phyloP scores from a whole-genome alignment of 148 eudicot species.

The Pharnaceum exiguum region DNA sequence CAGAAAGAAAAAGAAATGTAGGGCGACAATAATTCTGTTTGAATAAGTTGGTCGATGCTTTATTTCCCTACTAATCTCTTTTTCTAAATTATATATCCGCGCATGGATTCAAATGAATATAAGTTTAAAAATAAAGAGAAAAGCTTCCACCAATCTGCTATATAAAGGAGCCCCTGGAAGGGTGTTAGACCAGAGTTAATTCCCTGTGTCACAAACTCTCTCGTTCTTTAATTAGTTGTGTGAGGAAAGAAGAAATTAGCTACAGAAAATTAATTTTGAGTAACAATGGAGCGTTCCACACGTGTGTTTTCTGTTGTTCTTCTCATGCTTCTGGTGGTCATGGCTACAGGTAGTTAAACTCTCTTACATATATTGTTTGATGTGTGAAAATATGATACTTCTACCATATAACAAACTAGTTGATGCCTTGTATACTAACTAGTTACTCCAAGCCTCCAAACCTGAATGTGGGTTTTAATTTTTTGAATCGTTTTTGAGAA shows the following conservation, averaged over 20 bases:
- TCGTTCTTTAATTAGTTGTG: neutral
- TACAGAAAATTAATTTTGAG: no score
- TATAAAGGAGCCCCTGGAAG: neutral
- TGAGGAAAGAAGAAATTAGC: neutral
- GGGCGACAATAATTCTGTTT: neutral
- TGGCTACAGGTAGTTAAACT: constrained; percentile 35
- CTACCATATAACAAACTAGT: no score
- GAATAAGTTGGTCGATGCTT: neutral
- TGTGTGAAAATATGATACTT: no score
- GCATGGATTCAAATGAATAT: neutral
- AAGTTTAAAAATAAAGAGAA: neutral
- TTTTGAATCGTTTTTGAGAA: no score
- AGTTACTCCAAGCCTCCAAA: no score
- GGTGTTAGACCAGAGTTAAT: no score
- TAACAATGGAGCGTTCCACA: constrained; percentile 27
- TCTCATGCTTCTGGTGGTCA: constrained; percentile 25
- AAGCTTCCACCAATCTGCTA: neutral
- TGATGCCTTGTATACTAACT: no score
- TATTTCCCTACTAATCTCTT: constrained; percentile 1
- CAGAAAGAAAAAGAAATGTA: no score
- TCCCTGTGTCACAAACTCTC: constrained; percentile 1
- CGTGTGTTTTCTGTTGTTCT: constrained; percentile 19
- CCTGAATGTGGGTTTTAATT: no score
- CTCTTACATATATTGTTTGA: no score
- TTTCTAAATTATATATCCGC: neutral